phyloP scores from a whole-genome alignment of 140 eudicot genomes.

The Anethum foeniculum region DNA sequence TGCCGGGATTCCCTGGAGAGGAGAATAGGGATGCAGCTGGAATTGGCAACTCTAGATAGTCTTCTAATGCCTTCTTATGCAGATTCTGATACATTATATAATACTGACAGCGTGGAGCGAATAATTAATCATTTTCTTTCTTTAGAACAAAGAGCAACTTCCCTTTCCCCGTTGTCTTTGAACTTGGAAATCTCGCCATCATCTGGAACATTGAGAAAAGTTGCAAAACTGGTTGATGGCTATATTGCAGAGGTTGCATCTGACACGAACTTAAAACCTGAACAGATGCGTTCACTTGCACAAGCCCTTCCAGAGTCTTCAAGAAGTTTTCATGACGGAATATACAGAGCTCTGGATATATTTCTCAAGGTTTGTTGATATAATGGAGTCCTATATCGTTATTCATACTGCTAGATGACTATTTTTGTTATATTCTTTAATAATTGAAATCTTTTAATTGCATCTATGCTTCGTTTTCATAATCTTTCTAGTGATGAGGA shows the following conservation, averaged over 20 bases:
- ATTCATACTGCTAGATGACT: not conserved
- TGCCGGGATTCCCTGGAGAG: constrained; percentile 70
- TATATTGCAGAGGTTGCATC: constrained; percentile 93
- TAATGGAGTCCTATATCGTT: not conserved
- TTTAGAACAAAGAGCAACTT: constrained; percentile 28
- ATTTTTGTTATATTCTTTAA: not conserved
- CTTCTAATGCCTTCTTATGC: constrained; percentile 73
- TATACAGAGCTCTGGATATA: constrained; percentile 80
- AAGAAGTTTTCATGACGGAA: constrained; percentile 83
- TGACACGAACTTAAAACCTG: constrained; percentile 85
- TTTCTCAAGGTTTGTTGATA: constrained; percentile 61
- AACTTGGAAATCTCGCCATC: constrained; percentile 52
- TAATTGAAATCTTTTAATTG: not conserved
- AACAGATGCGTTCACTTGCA: constrained; percentile 60
- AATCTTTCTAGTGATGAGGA: not conserved
- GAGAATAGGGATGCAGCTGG: constrained; percentile 82
- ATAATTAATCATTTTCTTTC: constrained; percentile 54
- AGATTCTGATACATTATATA: constrained; percentile 70
- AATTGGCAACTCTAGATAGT: constrained; percentile 67
- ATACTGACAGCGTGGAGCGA: constrained; percentile 73
- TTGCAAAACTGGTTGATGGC: constrained; percentile 66
- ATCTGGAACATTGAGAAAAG: constrained; percentile 58
- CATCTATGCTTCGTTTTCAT: not conserved
- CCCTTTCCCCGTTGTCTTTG: constrained; percentile 50
- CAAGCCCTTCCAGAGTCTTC: constrained; percentile 85